Conservation (phyloP, 345 rosid genomes). For the Viola odorata region DNA sequence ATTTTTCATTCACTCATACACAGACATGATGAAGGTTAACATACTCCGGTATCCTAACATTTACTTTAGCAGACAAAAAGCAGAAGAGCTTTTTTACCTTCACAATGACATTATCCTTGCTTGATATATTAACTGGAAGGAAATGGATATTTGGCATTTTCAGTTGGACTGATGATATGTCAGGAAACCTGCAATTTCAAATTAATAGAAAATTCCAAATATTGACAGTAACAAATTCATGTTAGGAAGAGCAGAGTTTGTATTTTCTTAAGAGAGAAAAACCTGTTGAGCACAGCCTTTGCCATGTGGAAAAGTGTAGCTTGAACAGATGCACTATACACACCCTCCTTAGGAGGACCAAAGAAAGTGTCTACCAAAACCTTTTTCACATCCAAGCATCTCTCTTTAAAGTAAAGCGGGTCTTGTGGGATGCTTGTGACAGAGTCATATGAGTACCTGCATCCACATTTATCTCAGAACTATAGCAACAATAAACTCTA, state of each 20-base stretch:
- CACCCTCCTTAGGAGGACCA: slow-evolving; percentile 77
- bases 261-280: slow-evolving; percentile 11
- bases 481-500: background rate
- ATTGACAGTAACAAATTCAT: background rate
- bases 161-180: slow-evolving; percentile 60
- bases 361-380: slow-evolving; percentile 60
- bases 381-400: slow-evolving; percentile 53
- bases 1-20: no score
- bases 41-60: background rate
- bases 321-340: slow-evolving; percentile 96
- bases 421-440: slow-evolving; percentile 49
- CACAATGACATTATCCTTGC: slow-evolving; percentile 63
- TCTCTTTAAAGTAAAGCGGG: slow-evolving; percentile 57
- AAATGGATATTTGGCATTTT: slow-evolving; percentile 94
- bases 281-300: slow-evolving; percentile 73
- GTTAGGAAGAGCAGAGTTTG: background rate
- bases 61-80: background rate
- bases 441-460: slow-evolving; percentile 74
- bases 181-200: slow-evolving; percentile 45
- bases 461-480: slow-evolving; percentile 21
- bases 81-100: slow-evolving; percentile 39
- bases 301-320: slow-evolving; percentile 83
- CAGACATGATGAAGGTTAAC: background rate
- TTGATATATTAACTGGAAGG: slow-evolving; percentile 73
- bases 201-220: background rate